phyloP scores from a whole-genome alignment of 2,329 filamentous ascomycete genomes.

The Curvularia verruculosa region DNA sequence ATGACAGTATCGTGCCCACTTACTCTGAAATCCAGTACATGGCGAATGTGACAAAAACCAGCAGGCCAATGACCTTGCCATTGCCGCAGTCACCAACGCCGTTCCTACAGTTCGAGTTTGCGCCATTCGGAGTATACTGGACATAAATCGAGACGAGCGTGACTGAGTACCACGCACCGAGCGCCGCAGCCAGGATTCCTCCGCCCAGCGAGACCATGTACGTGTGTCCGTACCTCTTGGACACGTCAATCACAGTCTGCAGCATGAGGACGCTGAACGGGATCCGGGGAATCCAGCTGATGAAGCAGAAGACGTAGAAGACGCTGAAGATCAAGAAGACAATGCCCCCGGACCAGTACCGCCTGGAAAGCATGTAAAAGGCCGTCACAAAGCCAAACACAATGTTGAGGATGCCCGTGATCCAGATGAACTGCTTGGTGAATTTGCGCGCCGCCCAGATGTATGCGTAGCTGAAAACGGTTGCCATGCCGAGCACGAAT shows the following conservation, averaged over 20 bases:
- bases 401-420: conserved; percentile 69
- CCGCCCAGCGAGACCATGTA: conserved; percentile 86
- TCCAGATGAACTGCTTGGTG: conserved; percentile 91
- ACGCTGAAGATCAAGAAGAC: conserved; percentile 83
- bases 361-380: conserved; percentile 79
- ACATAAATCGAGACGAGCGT: conserved; percentile 87
- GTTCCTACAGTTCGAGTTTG: conserved; percentile 62
- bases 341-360: conserved; percentile 83
- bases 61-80: conserved; percentile 79
- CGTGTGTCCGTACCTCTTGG: conserved; percentile 82
- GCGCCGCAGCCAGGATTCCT: conserved; percentile 74
- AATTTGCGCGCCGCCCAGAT: conserved; percentile 76
- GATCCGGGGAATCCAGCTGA: conserved; percentile 84
- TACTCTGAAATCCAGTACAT: conserved; percentile 89
- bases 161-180: conserved; percentile 84
- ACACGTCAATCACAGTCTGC: conserved; percentile 82
- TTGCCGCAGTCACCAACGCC: conserved; percentile 69
- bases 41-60: conserved; percentile 88
- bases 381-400: conserved; percentile 82
- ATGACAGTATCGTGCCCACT: conserved; percentile 11
- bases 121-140: conserved; percentile 71
- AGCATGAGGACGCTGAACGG: conserved; percentile 92
- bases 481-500: conserved; percentile 75
- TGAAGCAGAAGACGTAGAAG: conserved; percentile 76
- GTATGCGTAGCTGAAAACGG: conserved; percentile 78